Base-by-base conservation (phyloP, 352 stramenopile species). In the Phytophthora syringae region DNA sequence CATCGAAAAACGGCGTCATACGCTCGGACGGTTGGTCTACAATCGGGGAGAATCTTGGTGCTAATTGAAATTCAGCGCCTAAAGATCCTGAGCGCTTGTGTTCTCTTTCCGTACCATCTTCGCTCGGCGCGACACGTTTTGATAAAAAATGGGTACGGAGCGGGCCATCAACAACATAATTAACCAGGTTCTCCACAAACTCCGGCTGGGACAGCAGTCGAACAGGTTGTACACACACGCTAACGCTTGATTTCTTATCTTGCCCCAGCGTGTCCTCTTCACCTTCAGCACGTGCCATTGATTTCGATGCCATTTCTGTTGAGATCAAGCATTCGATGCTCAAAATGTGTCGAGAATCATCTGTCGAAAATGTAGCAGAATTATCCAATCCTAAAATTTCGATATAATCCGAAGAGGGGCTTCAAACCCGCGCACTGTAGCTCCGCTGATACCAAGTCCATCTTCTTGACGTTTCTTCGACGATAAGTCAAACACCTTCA, bases 401-500 rank as follows among this genome's bases (percentile, higher is more conserved):
- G 1, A 80, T 64, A 36, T 73, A 88, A 21, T 77, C 77, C 32
- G 64, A 68, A 40, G 50, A 24, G 61, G 64, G 1, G 15, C 13
- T 20, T 63, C 67, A 55, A 55, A 52, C 24, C 40, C 32, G 18
- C 51, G 49, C 60, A 49, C 32, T 50, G 60, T 30, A 22, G 39
- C 20, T 52, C 50, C 65, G 13, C 54, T 64, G 34, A 71, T 67
- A 7, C 47, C 68, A 43, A 66, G 27, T 39, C 63, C 68, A 51
- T 78, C 57, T 50, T 72, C 60, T 50, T 67, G 52, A 32, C 34
- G 60, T 39, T 61, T 79, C 44, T 76, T 76, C 11, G 74, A 81
- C 1, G 70, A 73, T 40, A 95, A 45, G 25, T 93, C 85, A 48
- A 93, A 93, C 13, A 95, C 49, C 16, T 89, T 88, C 42, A 93